Base-by-base conservation (phyloP, 306 rosid species). In the Begonia peltatifolia region DNA sequence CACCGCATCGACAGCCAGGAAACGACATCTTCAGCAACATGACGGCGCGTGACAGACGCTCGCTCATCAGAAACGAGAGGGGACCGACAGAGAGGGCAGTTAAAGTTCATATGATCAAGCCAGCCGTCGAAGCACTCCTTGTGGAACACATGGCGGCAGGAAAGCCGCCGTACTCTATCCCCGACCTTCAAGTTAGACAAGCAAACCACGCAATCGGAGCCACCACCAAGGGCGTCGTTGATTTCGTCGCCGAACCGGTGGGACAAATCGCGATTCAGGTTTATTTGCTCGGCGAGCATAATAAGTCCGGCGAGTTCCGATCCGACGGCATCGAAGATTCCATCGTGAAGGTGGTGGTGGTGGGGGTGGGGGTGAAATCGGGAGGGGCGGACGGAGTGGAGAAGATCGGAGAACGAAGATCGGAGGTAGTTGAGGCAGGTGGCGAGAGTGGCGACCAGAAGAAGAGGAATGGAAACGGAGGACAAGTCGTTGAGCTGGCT, bases 71-170 rank as follows among this genome's bases (percentile, higher is more conserved):
- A 36, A 12, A 75, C 18, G 9, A 82, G 74, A 0, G 90, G 69
- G 5, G 69, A 72, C 18, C 97, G 97, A 59, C 97, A 90, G 44
- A 83, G 61, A 2, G 97, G 97, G 59, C 97, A 90, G 60, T 61
- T 90, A 61, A 90, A 83, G 58, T 83, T 84, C 63, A 68, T 70
- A 43, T 77, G 83, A 36, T 65, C 74, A 12, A 90, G 87, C 87
- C 97, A 90, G 0, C 77, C 87, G 20, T 90, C 87, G 57, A 90
- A 76, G 70, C 97, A 90, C 13, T 65, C 66, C 60, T 72, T 76
- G 69, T 90, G 38, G 38, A 30, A 30, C 38, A 30, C 38, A 30
- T 30, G 38, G 38, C 38, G 8, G 72, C 97, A 89, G 1, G 77
- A 62, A 0, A 89, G 90, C 73, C 57, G 64, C 4, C 95, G 87